Evolutionary conservation across 352 stramenopile species (phyloP).

Genomic region (Phytopythium delawarense): DNA sequence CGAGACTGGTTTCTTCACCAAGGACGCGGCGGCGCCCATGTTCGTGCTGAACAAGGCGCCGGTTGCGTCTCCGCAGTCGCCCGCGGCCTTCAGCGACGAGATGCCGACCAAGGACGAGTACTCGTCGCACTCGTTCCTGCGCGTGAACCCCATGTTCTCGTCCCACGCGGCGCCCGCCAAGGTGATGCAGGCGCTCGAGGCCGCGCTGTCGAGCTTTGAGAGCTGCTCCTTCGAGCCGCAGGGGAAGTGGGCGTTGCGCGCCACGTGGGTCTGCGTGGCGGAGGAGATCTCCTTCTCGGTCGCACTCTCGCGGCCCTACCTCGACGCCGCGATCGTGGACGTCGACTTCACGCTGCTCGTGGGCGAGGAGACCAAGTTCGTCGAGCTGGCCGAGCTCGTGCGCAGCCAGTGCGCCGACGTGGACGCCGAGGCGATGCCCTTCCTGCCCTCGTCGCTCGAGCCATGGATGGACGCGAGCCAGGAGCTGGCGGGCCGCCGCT

Average conservation of each 20-base stretch:
- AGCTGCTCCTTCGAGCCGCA: constrained; percentile 33
- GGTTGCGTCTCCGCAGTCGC: constrained; percentile 37
- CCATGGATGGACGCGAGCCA: constrained; percentile 55
- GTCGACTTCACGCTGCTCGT: constrained; percentile 49
- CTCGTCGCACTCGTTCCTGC: constrained; percentile 35
- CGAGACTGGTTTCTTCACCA: background rate
- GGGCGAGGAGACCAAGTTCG: constrained; percentile 56
- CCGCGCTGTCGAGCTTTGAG: constrained; percentile 30
- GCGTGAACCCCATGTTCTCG: constrained; percentile 50
- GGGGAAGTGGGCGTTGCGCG: constrained; percentile 39
- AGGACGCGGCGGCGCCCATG: constrained; percentile 4
- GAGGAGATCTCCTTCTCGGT: constrained; percentile 64
- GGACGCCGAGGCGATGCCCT: constrained; percentile 52
- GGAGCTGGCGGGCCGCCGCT: constrained; percentile 41
- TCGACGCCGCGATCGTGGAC: constrained; percentile 28
- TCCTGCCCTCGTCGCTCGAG: constrained; percentile 44
- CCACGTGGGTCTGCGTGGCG: constrained; percentile 55
- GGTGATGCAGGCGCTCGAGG: constrained; percentile 52
- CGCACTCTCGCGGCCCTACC: constrained; percentile 37
- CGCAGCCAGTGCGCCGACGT: constrained; percentile 49
- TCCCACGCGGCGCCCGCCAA: constrained; percentile 28
- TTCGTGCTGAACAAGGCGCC: constrained; percentile 18
- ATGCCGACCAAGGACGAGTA: constrained; percentile 55
- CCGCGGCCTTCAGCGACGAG: constrained; percentile 27
- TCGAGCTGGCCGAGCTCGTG: constrained; percentile 46